A percentile compares a stretch with the other conserved stretches of the same genome.
phyloP scores from a whole-genome alignment of 257 asterid genomes.

The Scutellaria galericulata region DNA sequence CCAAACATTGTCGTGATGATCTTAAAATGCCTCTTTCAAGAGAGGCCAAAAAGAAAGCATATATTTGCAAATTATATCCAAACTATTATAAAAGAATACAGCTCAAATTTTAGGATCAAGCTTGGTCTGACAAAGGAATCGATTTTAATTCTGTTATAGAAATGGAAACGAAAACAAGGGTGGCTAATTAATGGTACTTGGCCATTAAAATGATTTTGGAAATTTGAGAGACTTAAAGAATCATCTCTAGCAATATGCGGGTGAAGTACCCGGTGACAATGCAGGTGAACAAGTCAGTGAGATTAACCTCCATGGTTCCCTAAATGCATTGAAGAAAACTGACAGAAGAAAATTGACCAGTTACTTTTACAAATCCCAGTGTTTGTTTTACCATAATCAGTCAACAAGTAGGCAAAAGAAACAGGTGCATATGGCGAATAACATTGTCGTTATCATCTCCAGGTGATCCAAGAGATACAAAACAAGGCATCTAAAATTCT shows the following conservation, averaged over 20 bases:
- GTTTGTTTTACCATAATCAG: neutral
- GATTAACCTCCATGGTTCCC: neutral
- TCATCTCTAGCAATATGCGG: neutral
- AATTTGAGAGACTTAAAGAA: slow-evolving; percentile 3
- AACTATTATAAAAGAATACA: neutral
- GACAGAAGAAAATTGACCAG: neutral
- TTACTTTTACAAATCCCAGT: neutral
- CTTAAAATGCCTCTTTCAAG: too few species aligned
- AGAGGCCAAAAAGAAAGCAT: too few species aligned
- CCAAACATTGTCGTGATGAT: too few species aligned
- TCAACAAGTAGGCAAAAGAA: too few species aligned
- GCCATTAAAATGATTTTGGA: neutral
- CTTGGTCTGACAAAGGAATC: neutral
- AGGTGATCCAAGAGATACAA: too few species aligned
- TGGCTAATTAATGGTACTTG: neutral
- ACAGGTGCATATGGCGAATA: too few species aligned
- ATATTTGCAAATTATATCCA: too few species aligned
- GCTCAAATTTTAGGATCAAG: neutral
- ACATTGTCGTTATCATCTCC: too few species aligned
- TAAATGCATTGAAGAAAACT: neutral
- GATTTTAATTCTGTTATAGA: neutral
- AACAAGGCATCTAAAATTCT: neutral
- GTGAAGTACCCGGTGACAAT: neutral
- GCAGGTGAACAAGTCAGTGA: neutral
- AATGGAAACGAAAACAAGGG: neutral